Evolutionary conservation across 805 yeast genomes (phyloP).

Genomic region (Osmozyma mogii): DNA sequence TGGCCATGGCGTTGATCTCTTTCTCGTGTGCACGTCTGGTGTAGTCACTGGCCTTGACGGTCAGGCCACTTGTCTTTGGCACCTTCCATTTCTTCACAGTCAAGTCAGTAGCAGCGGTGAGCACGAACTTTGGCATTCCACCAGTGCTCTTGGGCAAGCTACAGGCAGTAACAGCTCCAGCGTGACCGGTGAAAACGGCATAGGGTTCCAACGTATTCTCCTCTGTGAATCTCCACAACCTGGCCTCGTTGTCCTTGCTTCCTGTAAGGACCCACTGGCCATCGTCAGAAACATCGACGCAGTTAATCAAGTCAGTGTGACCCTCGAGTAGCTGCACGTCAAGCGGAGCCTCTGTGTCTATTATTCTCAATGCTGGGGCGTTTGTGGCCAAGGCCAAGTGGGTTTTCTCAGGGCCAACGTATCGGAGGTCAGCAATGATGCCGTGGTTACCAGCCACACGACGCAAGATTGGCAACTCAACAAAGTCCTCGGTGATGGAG

Average conservation of each 20-base stretch:
- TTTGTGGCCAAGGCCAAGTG: constrained; percentile 84
- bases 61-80: constrained; percentile 34
- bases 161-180: constrained; percentile 78
- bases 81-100: constrained; percentile 83
- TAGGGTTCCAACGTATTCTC: constrained; percentile 35
- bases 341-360: constrained; percentile 52
- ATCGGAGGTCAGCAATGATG: constrained; percentile 82
- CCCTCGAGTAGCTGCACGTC: constrained; percentile 67
- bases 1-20: constrained; percentile 83
- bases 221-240: constrained; percentile 68
- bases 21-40: constrained; percentile 96
- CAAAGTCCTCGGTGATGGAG: constrained; percentile 13
- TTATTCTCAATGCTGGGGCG: constrained; percentile 77
- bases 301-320: constrained; percentile 78
- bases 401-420: constrained; percentile 54
- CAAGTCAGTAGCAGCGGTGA: constrained; percentile 81
- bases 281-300: constrained; percentile 67
- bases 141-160: constrained; percentile 53
- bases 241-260: constrained; percentile 79
- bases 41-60: constrained; percentile 61
- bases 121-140: constrained; percentile 52
- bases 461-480: constrained; percentile 35
- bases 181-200: constrained; percentile 77
- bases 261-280: constrained; percentile 91
- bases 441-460: constrained; percentile 91